phyloP scores from a whole-genome alignment of 2,329 filamentous ascomycete species.

The Penicillium sp. region DNA sequence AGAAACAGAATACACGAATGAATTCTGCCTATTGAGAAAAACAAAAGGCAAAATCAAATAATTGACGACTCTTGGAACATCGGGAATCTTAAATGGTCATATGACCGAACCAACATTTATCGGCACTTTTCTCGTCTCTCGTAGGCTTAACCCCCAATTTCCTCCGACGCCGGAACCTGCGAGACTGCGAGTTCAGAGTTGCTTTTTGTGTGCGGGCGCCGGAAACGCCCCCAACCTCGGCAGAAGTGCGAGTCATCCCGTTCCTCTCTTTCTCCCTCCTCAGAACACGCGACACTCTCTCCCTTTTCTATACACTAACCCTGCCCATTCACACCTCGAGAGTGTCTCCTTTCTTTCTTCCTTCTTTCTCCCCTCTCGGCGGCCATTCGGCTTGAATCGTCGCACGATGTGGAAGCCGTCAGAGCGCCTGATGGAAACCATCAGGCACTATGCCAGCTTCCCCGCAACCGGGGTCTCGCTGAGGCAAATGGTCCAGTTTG shows the following conservation, averaged over 20 bases:
- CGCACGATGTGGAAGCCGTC: conserved; percentile 86
- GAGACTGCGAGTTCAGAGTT: no score
- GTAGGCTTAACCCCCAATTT: conserved; percentile 8
- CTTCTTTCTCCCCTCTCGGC: conserved; percentile 15
- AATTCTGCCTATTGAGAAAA: not conserved
- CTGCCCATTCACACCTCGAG: not conserved
- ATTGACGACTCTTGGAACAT: not conserved
- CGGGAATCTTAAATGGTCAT: not conserved
- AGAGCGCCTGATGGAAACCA: conserved; percentile 91
- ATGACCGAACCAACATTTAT: conserved; percentile 4
- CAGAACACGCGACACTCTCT: conserved; percentile 22
- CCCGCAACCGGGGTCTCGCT: conserved; percentile 95
- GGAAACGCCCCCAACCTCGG: conserved; percentile 34
- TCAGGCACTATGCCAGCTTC: conserved; percentile 96
- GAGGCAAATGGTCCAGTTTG: conserved; percentile 99
- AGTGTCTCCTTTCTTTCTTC: conserved; percentile 7
- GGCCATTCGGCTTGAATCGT: conserved; percentile 39
- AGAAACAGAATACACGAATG: not conserved
- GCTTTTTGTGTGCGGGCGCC: conserved; percentile 17
- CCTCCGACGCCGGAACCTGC: conserved; percentile 32
- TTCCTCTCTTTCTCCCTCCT: conserved; percentile 9
- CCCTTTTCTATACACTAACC: not conserved
- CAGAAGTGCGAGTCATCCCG: conserved; percentile 30
- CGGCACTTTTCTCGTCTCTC: conserved; percentile 10
- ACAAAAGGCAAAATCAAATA: not conserved